A percentile compares a stretch with the other conserved stretches of the same genome.
Conservation (phyloP, 2,329 filamentous ascomycete species). For the Paecilomyces sp. region DNA sequence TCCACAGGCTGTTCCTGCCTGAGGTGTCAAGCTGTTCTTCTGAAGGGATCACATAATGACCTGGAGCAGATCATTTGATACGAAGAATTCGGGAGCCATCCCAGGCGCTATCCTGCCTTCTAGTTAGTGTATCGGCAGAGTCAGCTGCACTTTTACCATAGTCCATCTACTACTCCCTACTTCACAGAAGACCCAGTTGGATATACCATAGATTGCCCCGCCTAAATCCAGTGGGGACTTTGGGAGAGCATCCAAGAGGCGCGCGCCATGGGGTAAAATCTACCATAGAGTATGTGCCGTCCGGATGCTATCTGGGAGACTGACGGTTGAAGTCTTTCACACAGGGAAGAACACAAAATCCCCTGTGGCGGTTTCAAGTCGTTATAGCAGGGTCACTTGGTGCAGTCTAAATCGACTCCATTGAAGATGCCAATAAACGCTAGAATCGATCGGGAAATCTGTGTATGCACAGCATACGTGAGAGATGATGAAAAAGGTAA, state of each 20-base stretch:
- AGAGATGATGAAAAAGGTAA: background rate
- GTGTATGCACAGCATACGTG: background rate
- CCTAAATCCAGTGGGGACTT: background rate
- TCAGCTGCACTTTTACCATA: background rate
- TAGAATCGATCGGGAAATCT: background rate
- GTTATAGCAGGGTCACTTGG: background rate
- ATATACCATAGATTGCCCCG: background rate
- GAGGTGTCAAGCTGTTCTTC: background rate
- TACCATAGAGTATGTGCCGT: background rate
- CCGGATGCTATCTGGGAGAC: background rate
- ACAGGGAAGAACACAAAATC: background rate
- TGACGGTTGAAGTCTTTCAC: background rate
- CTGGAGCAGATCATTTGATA: background rate
- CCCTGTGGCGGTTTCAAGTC: background rate
- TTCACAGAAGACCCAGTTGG: background rate
- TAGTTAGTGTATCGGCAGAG: background rate
- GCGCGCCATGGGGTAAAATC: background rate
- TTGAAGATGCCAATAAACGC: background rate
- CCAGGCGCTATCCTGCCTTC: background rate
- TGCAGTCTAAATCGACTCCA: background rate
- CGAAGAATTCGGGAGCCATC: background rate
- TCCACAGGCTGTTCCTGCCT: background rate
- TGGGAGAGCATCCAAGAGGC: background rate
- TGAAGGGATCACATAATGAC: background rate
- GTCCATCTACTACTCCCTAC: background rate